These are phyloP conservation scores for Davidsoniella virescens DNA, from an alignment of 2,329 filamentous ascomycete genomes.

Conservation along the genomic window DNA sequence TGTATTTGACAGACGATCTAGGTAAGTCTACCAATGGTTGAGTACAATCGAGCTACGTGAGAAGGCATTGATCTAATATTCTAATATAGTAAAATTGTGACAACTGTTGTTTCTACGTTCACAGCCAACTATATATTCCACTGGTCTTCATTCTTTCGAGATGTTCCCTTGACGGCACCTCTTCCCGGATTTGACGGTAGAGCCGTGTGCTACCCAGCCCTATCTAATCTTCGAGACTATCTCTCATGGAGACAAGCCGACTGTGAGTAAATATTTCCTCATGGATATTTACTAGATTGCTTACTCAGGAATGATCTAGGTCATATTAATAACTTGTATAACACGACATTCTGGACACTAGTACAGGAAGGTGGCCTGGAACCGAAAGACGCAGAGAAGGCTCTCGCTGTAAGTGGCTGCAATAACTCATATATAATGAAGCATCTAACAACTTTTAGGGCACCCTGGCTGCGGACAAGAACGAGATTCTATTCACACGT, in stretches of 20 bases:
- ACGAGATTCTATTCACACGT: conserved; percentile 79
- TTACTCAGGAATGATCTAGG: conserved; percentile 30
- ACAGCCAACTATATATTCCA: conserved; percentile 76
- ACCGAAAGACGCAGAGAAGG: conserved; percentile 63
- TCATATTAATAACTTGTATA: conserved; percentile 97
- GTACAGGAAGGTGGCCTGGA: conserved; percentile 63
- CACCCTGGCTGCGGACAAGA: conserved; percentile 73
- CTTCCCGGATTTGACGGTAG: conserved; percentile 86
- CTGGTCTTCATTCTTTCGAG: conserved; percentile 63
- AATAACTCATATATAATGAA: not conserved
- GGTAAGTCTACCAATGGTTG: conserved; percentile 30
- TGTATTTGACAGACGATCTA: conserved; percentile 72
- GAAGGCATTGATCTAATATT: not conserved
- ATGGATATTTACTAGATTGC: not conserved
- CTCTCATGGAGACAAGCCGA: conserved; percentile 95
- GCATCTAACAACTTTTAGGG: conserved; percentile 36
- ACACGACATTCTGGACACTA: conserved; percentile 88
- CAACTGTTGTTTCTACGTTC: conserved; percentile 83
- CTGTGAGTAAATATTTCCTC: conserved; percentile 39
- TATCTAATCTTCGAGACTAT: conserved; percentile 76
- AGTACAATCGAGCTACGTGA: not conserved
- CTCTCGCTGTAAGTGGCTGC: conserved; percentile 44
- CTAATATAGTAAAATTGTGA: conserved; percentile 60
- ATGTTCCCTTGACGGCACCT: conserved; percentile 51
- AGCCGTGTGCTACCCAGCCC: conserved; percentile 74